These are phyloP conservation scores for Larix kaempferi DNA, from an alignment of 75 land plant species.

Conservation along the genomic window DNA sequence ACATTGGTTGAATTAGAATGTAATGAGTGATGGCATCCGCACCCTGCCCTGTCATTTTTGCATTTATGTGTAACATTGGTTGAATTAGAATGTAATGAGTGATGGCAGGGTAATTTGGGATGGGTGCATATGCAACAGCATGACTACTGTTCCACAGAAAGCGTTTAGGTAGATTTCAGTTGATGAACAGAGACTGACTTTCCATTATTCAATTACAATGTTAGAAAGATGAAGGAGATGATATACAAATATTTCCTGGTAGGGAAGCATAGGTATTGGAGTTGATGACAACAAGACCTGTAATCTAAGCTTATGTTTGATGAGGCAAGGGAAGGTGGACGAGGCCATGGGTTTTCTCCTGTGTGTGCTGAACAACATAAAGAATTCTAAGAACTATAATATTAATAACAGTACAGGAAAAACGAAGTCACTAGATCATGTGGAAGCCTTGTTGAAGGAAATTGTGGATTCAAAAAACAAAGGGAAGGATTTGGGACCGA, in stretches of 20 bases:
- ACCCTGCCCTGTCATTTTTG: too few relatives aligned
- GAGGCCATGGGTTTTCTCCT: slow-evolving; percentile 1
- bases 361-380: too few relatives aligned
- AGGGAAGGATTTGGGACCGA: background rate
- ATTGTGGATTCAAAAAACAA: background rate
- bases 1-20: too few relatives aligned
- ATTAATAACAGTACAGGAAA: background rate
- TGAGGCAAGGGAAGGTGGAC: slow-evolving; percentile 22
- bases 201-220: background rate
- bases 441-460: background rate
- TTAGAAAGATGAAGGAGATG: background rate
- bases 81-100: background rate
- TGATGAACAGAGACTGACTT: background rate
- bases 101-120: slow-evolving; percentile 47
- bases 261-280: slow-evolving; percentile 15
- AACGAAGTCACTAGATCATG: background rate
- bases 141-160: slow-evolving; percentile 36
- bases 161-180: slow-evolving; percentile 13
- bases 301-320: slow-evolving; percentile 20
- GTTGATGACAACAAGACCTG: slow-evolving; percentile 21
- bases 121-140: slow-evolving; percentile 59
- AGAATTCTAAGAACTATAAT: background rate
- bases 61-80: background rate
- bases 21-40: too few relatives aligned
- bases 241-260: background rate